These are phyloP conservation scores for Wallacemonas sp. DNA, from an alignment of 208 protist species.

Conservation along the genomic window DNA sequence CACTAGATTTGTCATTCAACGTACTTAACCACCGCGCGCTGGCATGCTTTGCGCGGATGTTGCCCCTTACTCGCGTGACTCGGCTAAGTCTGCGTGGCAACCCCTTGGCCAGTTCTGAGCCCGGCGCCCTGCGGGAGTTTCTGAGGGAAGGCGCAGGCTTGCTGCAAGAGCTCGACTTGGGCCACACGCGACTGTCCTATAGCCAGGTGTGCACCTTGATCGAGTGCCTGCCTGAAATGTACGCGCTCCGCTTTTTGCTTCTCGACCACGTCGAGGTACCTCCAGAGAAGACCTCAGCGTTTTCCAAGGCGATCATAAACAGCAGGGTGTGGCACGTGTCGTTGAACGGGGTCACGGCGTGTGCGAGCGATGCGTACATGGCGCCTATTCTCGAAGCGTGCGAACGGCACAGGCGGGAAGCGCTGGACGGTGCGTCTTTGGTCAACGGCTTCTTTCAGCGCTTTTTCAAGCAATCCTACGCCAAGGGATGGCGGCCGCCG, in stretches of 20 bases:
- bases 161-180: conserved; percentile 77
- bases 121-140: conserved; percentile 53
- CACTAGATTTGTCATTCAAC: conserved; percentile 80
- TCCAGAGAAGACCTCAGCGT: conserved; percentile 30
- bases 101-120: conserved; percentile 39
- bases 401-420: not conserved
- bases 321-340: conserved; percentile 55
- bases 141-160: conserved; percentile 52
- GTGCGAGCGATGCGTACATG: conserved; percentile 25
- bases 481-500: conserved; percentile 18
- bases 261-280: conserved; percentile 66
- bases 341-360: conserved; percentile 28
- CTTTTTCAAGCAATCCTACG: conserved; percentile 18
- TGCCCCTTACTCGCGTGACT: conserved; percentile 46
- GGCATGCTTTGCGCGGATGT: conserved; percentile 43
- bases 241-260: conserved; percentile 53
- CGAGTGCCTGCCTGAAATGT: conserved; percentile 53
- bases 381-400: conserved; percentile 4
- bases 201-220: conserved; percentile 60
- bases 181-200: conserved; percentile 51
- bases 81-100: conserved; percentile 76
- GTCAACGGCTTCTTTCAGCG: conserved; percentile 34
- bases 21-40: conserved; percentile 38
- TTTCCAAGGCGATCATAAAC: conserved; percentile 41
- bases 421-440: not conserved